Evolutionary conservation across 345 rosid species (phyloP).

Genomic region (Noccaea bulbosa): DNA sequence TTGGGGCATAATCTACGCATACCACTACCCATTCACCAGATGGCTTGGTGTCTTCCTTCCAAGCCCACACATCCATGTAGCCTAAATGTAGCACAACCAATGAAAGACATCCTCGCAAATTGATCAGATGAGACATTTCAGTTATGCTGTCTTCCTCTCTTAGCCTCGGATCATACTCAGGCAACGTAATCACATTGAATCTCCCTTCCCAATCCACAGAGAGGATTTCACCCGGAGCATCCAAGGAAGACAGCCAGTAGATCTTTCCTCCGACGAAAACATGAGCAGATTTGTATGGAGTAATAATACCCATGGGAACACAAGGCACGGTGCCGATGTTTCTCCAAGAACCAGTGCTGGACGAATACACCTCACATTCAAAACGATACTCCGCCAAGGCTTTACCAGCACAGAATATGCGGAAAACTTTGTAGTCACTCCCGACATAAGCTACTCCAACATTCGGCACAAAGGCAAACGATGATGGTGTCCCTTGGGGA

Average conservation of each 20-base stretch:
- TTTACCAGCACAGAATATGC: conserved; percentile 24
- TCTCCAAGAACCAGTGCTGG: conserved; percentile 45
- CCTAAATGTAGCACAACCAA: conserved; percentile 25
- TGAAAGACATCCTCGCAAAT: conserved; percentile 30
- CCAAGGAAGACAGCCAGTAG: conserved; percentile 42
- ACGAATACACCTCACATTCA: conserved; percentile 47
- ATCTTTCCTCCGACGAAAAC: conserved; percentile 39
- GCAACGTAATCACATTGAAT: neutral
- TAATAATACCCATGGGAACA: conserved; percentile 26
- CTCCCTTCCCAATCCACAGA: conserved; percentile 28
- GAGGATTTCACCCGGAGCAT: conserved; percentile 17
- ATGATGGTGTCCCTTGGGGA: conserved; percentile 38
- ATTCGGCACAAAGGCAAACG: conserved; percentile 17
- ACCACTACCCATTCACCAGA: conserved; percentile 25
- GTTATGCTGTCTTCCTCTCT: neutral
- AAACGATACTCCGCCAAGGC: neutral
- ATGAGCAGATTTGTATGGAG: conserved; percentile 24
- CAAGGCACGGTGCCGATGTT: conserved; percentile 40
- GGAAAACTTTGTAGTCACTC: conserved; percentile 43
- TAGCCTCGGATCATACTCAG: neutral
- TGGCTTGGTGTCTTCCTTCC: conserved; percentile 9
- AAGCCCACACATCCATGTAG: conserved; percentile 37
- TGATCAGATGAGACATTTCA: neutral
- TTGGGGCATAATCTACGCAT: neutral
- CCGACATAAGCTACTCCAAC: conserved; percentile 45